phyloP scores from a whole-genome alignment of 176 grass and related monocot genomes.

The Oryza nivara region DNA sequence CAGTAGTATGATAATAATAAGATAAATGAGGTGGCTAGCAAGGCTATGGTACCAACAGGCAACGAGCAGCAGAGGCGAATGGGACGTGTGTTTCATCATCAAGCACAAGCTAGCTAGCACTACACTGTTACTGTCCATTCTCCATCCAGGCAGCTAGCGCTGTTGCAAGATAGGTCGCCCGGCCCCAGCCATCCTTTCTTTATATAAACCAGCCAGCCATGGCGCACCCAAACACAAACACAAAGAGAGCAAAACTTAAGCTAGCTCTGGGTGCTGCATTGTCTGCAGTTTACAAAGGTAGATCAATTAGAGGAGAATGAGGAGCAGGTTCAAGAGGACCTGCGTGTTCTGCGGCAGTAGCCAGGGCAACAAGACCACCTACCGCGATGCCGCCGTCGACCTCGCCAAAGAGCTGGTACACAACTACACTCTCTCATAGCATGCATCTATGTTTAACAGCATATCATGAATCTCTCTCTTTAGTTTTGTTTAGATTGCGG shows the following conservation, averaged over 20 bases:
- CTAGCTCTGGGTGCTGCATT: too few relatives aligned
- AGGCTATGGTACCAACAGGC: neutral
- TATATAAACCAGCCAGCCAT: conserved; percentile 1
- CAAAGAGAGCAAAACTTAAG: neutral
- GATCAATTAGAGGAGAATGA: neutral
- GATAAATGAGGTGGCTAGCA: neutral
- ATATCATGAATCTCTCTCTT: neutral
- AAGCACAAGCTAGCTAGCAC: neutral
- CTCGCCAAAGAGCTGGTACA: conserved; percentile 45
- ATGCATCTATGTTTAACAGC: neutral
- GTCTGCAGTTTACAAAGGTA: neutral
- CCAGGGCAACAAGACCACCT: conserved; percentile 42
- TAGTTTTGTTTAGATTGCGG: neutral
- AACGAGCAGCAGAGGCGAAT: neutral
- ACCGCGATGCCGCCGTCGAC: conserved; percentile 45
- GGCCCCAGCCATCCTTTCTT: neutral
- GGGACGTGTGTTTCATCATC: neutral
- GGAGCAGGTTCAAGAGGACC: conserved; percentile 47
- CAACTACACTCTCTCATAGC: too few relatives aligned
- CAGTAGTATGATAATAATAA: too few relatives aligned
- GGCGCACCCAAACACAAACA: neutral
- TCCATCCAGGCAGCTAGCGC: neutral
- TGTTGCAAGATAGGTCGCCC: neutral
- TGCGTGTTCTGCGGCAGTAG: conserved; percentile 59
- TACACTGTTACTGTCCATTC: neutral